A percentile compares a stretch with the other conserved stretches of the same genome.
phyloP scores from a whole-genome alignment of 495 filamentous ascomycete genomes.

The Xylaria palmicola region DNA sequence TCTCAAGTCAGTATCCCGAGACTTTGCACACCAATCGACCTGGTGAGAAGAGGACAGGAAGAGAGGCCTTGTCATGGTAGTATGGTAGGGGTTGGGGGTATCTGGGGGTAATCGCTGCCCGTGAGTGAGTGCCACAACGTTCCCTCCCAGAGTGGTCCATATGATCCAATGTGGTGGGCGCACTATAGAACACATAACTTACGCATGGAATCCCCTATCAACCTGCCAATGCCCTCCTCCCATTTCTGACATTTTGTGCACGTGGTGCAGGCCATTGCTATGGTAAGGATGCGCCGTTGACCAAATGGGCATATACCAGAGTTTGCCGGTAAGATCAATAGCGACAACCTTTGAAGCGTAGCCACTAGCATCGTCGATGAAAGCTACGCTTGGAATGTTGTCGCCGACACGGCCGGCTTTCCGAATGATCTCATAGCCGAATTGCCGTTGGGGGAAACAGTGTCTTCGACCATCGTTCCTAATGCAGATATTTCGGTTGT shows the following conservation, averaged over 20 bases:
- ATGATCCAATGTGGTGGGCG: too few species aligned
- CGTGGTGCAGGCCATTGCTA: background rate
- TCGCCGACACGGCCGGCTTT: conserved; percentile 28
- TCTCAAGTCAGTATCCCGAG: background rate
- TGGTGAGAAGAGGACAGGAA: too few species aligned
- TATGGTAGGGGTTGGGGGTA: too few species aligned
- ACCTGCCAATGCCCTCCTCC: too few species aligned
- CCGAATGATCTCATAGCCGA: background rate
- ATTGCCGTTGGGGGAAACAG: background rate
- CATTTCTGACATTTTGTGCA: too few species aligned
- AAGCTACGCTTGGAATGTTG: conserved; percentile 80
- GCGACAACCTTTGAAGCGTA: conserved; percentile 66
- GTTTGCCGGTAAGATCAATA: conserved; percentile 66
- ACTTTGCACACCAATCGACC: too few species aligned
- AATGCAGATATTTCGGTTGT: background rate
- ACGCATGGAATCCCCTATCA: too few species aligned
- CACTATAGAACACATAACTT: too few species aligned
- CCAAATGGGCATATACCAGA: conserved; percentile 66
- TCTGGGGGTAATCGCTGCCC: too few species aligned
- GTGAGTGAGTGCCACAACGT: background rate
- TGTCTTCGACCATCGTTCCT: background rate
- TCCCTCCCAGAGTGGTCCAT: too few species aligned
- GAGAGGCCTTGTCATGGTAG: too few species aligned
- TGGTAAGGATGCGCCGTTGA: background rate
- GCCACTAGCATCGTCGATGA: conserved; percentile 65